Conservation (phyloP, 2,329 filamentous ascomycete species). For the Fusarium caatingaense region DNA sequence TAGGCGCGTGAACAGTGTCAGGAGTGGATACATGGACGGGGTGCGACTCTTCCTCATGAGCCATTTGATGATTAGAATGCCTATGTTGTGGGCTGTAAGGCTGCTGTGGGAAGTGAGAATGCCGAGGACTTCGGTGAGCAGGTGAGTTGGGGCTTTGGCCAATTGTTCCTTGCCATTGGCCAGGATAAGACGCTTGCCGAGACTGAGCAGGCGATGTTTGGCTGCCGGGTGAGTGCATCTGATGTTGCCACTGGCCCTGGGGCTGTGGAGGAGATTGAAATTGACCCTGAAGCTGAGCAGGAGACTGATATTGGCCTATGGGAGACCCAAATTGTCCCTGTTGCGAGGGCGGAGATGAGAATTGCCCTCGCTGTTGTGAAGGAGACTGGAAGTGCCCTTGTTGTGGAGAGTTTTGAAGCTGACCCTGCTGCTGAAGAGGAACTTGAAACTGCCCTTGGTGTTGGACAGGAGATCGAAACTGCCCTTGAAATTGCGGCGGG, state of each 20-base stretch:
- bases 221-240: conserved; percentile 37
- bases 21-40: conserved; percentile 33
- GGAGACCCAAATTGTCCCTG: conserved; percentile 14
- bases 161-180: conserved; percentile 52
- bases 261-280: conserved; percentile 23
- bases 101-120: conserved; percentile 24
- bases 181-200: conserved; percentile 51
- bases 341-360: neutral
- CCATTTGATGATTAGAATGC: conserved; percentile 12
- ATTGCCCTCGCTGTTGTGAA: conserved; percentile 9
- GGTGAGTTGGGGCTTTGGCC: conserved; percentile 44
- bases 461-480: conserved; percentile 12
- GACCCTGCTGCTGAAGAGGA: conserved; percentile 4
- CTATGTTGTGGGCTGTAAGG: conserved; percentile 17
- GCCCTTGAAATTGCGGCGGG: conserved; percentile 6
- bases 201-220: conserved; percentile 55
- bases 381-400: conserved; percentile 17
- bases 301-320: conserved; percentile 4
- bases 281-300: conserved; percentile 19
- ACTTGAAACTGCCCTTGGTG: conserved; percentile 24
- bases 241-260: conserved; percentile 31
- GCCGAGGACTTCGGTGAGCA: conserved; percentile 22
- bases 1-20: conserved; percentile 22
- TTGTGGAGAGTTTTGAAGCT: conserved; percentile 8
- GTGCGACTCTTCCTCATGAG: conserved; percentile 21